Base-by-base conservation (phyloP, 805 yeast species). In the Candida piceae region DNA sequence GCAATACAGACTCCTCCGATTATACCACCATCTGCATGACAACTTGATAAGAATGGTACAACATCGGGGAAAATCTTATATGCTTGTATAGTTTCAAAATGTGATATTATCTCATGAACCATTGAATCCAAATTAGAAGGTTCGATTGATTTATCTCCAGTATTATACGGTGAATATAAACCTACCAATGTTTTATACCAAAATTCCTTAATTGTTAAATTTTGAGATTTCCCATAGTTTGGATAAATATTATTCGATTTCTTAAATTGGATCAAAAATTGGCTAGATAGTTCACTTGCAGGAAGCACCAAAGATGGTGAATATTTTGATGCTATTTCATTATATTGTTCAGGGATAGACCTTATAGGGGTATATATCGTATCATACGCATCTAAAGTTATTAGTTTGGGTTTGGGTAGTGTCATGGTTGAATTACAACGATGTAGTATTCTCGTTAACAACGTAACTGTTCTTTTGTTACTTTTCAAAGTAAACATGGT, bases 301-400 rank as follows among this genome's bases (percentile, higher is more conserved):
- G 60, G 48, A 12, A 35, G 13, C 5, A 3, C 15, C 34, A 59
- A 50, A 1, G 45, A 31, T 4, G 76, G 41, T 1, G 78, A 78
- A 52, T 67, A 68, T 31, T 64, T 64, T 6, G 50, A 35, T 0
- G 77, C 76, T 4, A 78, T 67, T 3, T 60, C 53, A 29, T 68
- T 61, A 49, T 82, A 82, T 42, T 73, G 80, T n/a, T 62, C 57
- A 28, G 72, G 57, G 0, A 81, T 71, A 0, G 84, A 74, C 20
- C 59, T 58, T 15, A 62, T 64, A 3, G 88, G 83, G 0, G 72
- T 62, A 51, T 78, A 80, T 7, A 82, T 54, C 0, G 89, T 82
- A 29, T 76, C 78, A 58, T 78, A 82, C 0, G 80, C 84, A 56
- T 82, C 90, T 37, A 81, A 69, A 1, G 87, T 75, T 0, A 82